Percentiles rank a stretch among this genome's conserved stretches.
These are phyloP conservation scores for Fusarium armeniacum DNA, from an alignment of 2,329 filamentous ascomycete genomes.

Conservation along the genomic window DNA sequence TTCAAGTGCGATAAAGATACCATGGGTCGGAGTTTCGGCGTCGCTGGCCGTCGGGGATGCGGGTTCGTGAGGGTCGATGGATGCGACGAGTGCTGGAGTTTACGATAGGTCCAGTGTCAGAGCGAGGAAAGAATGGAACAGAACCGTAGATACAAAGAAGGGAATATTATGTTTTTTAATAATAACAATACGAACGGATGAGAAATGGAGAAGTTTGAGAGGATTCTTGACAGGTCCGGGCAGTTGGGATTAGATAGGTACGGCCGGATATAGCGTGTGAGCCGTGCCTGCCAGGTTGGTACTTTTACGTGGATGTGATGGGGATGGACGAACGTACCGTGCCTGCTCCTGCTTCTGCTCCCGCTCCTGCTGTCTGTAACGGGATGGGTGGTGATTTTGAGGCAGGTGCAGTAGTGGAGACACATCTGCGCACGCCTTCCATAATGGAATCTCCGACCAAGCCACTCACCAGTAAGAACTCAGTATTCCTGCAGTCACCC, in stretches of 20 bases:
- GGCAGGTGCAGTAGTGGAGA: conserved; percentile 41
- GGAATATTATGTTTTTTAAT: conserved; percentile 25
- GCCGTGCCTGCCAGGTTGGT: conserved; percentile 32
- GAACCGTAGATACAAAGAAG: conserved; percentile 16
- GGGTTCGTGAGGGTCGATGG: conserved; percentile 18
- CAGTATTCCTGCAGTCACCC: conserved; percentile 6
- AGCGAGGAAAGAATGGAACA: conserved; percentile 8
- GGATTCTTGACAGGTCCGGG: conserved; percentile 36
- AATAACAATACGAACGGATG: conserved; percentile 19
- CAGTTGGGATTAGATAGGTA: conserved; percentile 36
- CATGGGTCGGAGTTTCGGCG: conserved; percentile 31
- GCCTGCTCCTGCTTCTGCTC: not conserved
- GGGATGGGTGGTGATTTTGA: conserved; percentile 40
- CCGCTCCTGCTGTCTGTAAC: conserved; percentile 4
- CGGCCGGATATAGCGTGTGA: conserved; percentile 43
- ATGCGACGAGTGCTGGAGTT: conserved; percentile 23
- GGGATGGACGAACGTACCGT: conserved; percentile 21
- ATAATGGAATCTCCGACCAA: conserved; percentile 44
- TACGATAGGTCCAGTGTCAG: conserved; percentile 9
- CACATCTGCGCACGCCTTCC: conserved; percentile 41
- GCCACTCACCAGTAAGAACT: conserved; percentile 38
- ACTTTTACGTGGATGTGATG: conserved; percentile 21
- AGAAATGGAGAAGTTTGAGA: conserved; percentile 44
- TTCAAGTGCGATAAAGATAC: conserved; percentile 34
- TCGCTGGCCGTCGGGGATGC: conserved; percentile 30